Percentiles rank a stretch among this genome's conserved stretches.
Conservation (phyloP, 1,284 basidiomycete genomes). For the Boletus albobrunnescens region DNA sequence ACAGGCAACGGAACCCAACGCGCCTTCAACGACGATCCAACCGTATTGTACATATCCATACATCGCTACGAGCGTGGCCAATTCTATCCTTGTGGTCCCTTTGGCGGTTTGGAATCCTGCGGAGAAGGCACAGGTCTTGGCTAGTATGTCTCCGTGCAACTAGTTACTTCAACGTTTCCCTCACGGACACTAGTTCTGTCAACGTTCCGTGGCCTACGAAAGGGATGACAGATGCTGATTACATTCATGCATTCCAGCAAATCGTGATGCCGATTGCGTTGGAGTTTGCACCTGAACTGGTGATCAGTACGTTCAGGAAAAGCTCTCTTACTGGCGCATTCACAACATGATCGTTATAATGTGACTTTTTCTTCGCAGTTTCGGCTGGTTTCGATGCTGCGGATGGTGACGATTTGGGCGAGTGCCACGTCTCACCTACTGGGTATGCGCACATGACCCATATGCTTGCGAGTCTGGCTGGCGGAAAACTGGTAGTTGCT, state of each 20-base stretch:
- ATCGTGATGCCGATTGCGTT: constrained; percentile 96
- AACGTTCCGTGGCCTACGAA: constrained; percentile 93
- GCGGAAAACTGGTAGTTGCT: constrained; percentile 87
- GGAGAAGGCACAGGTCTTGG: constrained; percentile 83
- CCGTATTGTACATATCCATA: constrained; percentile 92
- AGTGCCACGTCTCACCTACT: constrained; percentile 86
- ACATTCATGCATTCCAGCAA: constrained; percentile 93
- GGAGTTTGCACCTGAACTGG: constrained; percentile 93
- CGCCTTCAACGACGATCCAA: constrained; percentile 89
- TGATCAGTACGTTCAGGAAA: constrained; percentile 72
- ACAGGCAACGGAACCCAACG: constrained; percentile 94
- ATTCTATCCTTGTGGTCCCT: constrained; percentile 92
- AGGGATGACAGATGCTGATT: constrained; percentile 94
- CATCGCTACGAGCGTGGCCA: constrained; percentile 90
- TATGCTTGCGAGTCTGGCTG: constrained; percentile 87
- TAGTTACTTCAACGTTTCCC: constrained; percentile 3
- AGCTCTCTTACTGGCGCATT: not conserved
- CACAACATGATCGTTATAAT: constrained; percentile 1
- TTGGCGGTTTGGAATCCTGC: constrained; percentile 81
- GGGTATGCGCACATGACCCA: constrained; percentile 99
- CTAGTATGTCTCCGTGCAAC: constrained; percentile 57
- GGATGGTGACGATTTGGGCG: constrained; percentile 86
- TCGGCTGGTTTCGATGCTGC: constrained; percentile 99
- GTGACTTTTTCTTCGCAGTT: constrained; percentile 47
- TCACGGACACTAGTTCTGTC: constrained; percentile 60